Percentiles rank a stretch among this genome's conserved stretches.
phyloP scores from a whole-genome alignment of 164 flowering plant species.

The Vitis cinerea region DNA sequence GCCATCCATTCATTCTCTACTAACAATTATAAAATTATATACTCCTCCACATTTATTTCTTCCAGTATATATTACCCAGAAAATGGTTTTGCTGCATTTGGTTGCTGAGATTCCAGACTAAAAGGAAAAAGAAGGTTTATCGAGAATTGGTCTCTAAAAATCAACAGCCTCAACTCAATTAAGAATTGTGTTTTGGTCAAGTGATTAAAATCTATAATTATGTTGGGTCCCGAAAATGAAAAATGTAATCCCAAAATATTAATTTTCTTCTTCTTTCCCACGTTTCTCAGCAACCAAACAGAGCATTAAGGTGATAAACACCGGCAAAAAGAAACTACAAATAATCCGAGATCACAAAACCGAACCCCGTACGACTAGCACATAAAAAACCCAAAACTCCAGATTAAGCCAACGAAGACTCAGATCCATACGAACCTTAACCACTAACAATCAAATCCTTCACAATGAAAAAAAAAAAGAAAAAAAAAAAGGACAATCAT shows the following conservation, averaged over 20 bases:
- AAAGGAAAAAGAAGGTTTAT: no score
- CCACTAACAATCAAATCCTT: neutral
- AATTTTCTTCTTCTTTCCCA: neutral
- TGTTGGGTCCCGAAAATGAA: neutral
- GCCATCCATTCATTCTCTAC: slow-evolving; percentile 36
- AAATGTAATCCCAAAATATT: neutral
- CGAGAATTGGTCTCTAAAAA: no score
- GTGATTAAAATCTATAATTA: no score
- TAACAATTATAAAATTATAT: slow-evolving; percentile 7
- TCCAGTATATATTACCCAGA: no score
- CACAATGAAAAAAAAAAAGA: neutral
- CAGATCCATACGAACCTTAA: neutral
- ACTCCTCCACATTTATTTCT: slow-evolving; percentile 2
- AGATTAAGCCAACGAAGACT: neutral
- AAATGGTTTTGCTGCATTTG: no score
- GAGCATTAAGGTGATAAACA: neutral
- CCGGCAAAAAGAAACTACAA: neutral
- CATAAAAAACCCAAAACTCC: neutral
- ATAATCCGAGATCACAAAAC: neutral
- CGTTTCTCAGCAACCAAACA: neutral
- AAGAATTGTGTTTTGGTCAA: no score
- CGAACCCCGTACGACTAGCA: neutral
- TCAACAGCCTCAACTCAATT: no score
- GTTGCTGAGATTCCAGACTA: no score
- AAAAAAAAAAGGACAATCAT: neutral